Conservation (phyloP, 1,284 basidiomycete species). For the Entoloma clypeatum region DNA sequence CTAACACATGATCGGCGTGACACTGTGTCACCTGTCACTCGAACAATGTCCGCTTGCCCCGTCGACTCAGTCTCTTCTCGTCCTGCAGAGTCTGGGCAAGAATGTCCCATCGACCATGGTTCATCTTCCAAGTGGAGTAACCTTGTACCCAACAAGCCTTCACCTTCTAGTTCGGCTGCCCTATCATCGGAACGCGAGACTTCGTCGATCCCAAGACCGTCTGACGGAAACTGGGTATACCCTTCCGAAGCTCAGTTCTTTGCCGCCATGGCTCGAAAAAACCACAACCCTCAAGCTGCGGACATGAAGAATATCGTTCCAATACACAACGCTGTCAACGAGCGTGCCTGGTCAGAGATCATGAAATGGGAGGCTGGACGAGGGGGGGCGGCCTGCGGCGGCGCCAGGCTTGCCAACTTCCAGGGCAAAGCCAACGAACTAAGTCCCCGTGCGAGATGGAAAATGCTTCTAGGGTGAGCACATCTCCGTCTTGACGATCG, state of each 20-base stretch:
- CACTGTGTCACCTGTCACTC: too few relatives aligned
- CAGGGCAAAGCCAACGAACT: slow-evolving; percentile 73
- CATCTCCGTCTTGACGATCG: slow-evolving; percentile 16
- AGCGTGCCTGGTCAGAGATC: slow-evolving; percentile 91
- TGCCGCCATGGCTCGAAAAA: slow-evolving; percentile 91
- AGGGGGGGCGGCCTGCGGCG: slow-evolving; percentile 80
- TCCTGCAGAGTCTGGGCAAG: slow-evolving; percentile 25
- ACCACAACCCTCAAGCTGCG: slow-evolving; percentile 74
- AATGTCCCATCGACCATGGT: slow-evolving; percentile 59
- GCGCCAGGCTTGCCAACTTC: slow-evolving; percentile 82
- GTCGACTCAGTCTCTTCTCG: slow-evolving; percentile 40
- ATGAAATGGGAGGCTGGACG: slow-evolving; percentile 84
- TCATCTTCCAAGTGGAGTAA: slow-evolving; percentile 48
- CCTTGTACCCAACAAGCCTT: slow-evolving; percentile 37
- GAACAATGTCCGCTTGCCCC: slow-evolving; percentile 49
- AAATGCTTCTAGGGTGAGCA: slow-evolving; percentile 85
- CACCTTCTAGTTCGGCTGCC: slow-evolving; percentile 24
- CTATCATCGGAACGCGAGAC: slow-evolving; percentile 71
- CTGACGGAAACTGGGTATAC: slow-evolving; percentile 88
- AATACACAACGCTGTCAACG: slow-evolving; percentile 99
- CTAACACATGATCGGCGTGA: too few relatives aligned
- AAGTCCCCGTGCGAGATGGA: slow-evolving; percentile 81
- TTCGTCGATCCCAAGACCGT: slow-evolving; percentile 83
- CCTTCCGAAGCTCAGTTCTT: slow-evolving; percentile 99
- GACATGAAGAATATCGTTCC: slow-evolving; percentile 98